Evolutionary conservation across 2,329 filamentous ascomycete species (phyloP).

Genomic region (Cladobotryum protrusum): DNA sequence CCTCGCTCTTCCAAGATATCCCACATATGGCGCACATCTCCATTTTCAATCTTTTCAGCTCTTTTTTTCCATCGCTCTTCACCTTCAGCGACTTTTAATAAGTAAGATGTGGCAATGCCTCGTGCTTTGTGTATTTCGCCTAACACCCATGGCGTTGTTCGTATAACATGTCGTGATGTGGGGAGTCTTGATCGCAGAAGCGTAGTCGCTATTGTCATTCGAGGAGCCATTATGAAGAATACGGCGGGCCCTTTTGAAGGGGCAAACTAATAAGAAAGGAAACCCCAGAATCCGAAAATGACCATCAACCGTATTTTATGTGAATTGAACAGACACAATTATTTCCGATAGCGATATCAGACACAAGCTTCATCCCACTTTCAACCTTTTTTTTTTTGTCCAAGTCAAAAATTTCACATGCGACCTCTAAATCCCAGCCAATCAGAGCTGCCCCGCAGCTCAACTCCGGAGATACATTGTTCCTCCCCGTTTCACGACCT

Average conservation of each 20-base stretch:
- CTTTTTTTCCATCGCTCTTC: constrained; percentile 41
- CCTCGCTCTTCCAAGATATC: constrained; percentile 65
- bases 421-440: constrained; percentile 18
- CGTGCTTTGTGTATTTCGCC: constrained; percentile 24
- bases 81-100: constrained; percentile 38
- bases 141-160: constrained; percentile 15
- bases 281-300: not conserved
- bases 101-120: constrained; percentile 34
- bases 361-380: constrained; percentile 6
- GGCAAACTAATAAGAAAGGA: not conserved
- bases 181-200: constrained; percentile 21
- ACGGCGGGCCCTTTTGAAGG: not conserved
- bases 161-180: constrained; percentile 19
- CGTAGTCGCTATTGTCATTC: constrained; percentile 17
- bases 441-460: constrained; percentile 18
- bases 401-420: constrained; percentile 22
- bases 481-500: constrained; percentile 18
- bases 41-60: constrained; percentile 42
- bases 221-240: constrained; percentile 22
- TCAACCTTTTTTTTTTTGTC: not conserved
- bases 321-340: not conserved
- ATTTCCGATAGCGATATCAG: not conserved
- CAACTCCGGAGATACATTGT: constrained; percentile 19
- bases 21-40: constrained; percentile 50
- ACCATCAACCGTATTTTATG: not conserved